A percentile compares a stretch with the other conserved stretches of the same genome.
phyloP scores from a whole-genome alignment of 225 moss, liverwort and hornwort genomes.

The Thuidium tamariscinum region DNA sequence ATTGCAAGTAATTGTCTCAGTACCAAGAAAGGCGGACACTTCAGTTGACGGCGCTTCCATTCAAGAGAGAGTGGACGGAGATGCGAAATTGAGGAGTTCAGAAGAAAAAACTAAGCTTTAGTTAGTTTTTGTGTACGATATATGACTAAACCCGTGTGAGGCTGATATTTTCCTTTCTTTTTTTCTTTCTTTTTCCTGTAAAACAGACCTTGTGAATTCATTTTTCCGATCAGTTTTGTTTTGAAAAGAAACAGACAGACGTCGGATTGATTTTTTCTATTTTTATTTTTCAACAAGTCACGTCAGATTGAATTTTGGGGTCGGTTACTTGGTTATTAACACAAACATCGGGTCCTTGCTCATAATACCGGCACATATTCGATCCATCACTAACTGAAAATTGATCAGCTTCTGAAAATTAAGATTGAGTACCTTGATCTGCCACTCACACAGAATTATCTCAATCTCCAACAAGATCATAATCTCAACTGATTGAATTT shows the following conservation, averaged over 20 bases:
- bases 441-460: constrained; percentile 9
- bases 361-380: neutral
- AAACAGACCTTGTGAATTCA: neutral
- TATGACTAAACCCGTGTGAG: neutral
- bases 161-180: neutral
- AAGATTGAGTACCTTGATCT: constrained; percentile 25
- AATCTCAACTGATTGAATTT: constrained; percentile 20
- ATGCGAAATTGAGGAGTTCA: neutral
- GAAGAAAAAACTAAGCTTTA: neutral
- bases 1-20: neutral
- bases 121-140: too few relatives aligned
- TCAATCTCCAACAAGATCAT: constrained; percentile 21
- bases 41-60: neutral
- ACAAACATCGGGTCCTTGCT: neutral
- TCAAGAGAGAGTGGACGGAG: neutral
- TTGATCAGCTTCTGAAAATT: constrained; percentile 1
- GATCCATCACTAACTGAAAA: constrained; percentile 5
- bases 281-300: too few relatives aligned
- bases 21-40: neutral
- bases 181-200: too few relatives aligned
- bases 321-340: neutral
- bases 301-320: neutral
- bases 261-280: too few relatives aligned
- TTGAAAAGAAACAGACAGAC: neutral
- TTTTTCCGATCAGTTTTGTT: neutral